Evolutionary conservation across 2,329 filamentous ascomycete species (phyloP), one percentile per base, ranked within the genome.

Genomic region (Ceratocystis harringtonii): DNA sequence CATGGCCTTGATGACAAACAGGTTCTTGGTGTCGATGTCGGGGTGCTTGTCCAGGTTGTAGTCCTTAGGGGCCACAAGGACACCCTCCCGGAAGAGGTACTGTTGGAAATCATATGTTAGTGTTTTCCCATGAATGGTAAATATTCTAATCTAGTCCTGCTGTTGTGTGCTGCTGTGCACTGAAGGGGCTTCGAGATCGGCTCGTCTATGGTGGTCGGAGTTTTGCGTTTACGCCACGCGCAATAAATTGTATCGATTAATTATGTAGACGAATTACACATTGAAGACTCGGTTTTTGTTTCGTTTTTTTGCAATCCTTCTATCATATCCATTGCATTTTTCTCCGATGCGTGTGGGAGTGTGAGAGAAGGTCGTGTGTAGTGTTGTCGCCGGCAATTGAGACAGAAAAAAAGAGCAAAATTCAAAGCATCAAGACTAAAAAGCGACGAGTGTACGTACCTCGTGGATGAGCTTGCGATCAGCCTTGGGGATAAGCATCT

Each of bases 401-500:
- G 10, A 65, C 50, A 60, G 43, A 58, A 19, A 41, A 60, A 62
- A 64, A 61, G n/a, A 19, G 41, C 28, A 32, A 45, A 63, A 63
- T 62, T 50, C 30, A 7, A 62, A 15, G 43, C 61, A 62, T 10
- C 28, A n/a, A 58, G 64, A 64, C 66, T 67, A 66, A 41, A 55
- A 45, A 52, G 41, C 66, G 60, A 65, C 63, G 66, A 62, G 50
- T 58, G 57, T 64, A 69, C 71, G 70, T 78, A 81, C 80, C 81
- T 87, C 92, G 86, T 99, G 94, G 83, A 99, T 97, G 88, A 91
- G 90, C 90, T 99, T 99, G 84, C 95, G 92, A 84, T 99, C 94
- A 80, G 90, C 89, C 88, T 97, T 97, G 79, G 94, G 94, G 80
- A 99, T 99, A 84, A 99, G 88, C 94, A 85, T 85, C 88, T 92